Conservation (phyloP, 306 rosid species). For the Echinosophora koreensis region DNA sequence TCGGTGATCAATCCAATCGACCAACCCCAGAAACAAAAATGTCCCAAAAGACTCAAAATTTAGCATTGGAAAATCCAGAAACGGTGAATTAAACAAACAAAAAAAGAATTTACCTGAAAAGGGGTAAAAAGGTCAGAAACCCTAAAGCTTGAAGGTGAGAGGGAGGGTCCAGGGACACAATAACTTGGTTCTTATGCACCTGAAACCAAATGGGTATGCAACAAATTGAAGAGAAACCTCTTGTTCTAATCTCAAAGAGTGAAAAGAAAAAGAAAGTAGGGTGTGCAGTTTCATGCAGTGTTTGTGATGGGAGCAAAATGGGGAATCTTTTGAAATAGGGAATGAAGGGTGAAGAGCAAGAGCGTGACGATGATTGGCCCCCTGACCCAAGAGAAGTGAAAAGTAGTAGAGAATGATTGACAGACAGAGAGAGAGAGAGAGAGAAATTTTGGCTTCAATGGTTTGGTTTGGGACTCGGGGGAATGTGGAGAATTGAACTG, state of each 20-base stretch:
- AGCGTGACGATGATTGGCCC: constrained; percentile 66
- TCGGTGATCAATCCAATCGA: constrained; percentile 29
- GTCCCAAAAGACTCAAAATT: constrained; percentile 2
- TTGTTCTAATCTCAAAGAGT: constrained; percentile 6
- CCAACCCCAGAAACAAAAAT: constrained; percentile 39
- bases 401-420: constrained; percentile 74
- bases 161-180: constrained; percentile 1
- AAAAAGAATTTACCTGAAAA: constrained; percentile 53
- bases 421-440: constrained; percentile 43
- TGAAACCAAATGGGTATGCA: constrained; percentile 40
- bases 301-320: constrained; percentile 44
- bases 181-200: constrained; percentile 13
- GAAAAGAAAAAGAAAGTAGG: constrained; percentile 38
- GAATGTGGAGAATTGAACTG: constrained; percentile 59
- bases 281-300: constrained; percentile 38
- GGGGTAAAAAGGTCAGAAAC: constrained; percentile 44
- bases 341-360: constrained; percentile 46
- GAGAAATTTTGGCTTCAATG: constrained; percentile 37
- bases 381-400: constrained; percentile 55
- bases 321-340: constrained; percentile 52
- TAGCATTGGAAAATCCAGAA: constrained; percentile 14
- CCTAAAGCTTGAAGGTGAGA: constrained; percentile 46
- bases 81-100: constrained; percentile 29
- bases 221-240: constrained; percentile 39
- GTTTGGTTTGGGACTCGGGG: constrained; percentile 15